Evolutionary conservation across 352 stramenopile species (phyloP).

Genomic region (Phytophthora sp.): DNA sequence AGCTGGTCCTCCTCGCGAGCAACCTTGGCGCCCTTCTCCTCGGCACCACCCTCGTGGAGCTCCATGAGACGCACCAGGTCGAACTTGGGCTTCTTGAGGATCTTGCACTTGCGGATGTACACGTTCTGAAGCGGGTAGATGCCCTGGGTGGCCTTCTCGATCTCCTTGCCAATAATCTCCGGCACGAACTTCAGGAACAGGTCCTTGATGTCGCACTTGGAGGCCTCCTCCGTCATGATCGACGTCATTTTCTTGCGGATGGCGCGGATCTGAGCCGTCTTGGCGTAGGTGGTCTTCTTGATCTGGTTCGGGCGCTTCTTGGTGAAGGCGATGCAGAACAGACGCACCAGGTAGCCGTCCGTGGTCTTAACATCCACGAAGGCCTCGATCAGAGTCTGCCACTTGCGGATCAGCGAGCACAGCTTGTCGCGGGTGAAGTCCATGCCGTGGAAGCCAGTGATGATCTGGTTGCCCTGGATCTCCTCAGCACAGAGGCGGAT

Average conservation of each 20-base stretch:
- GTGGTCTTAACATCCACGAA: conserved; percentile 99
- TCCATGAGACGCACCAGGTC: conserved; percentile 99
- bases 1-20: conserved; percentile 87
- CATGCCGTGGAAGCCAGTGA: conserved; percentile 93
- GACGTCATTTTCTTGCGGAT: conserved; percentile 99
- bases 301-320: conserved; percentile 99
- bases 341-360: conserved; percentile 98
- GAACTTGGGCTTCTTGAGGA: conserved; percentile 99
- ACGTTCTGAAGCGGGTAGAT: conserved; percentile 99
- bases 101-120: conserved; percentile 99
- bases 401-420: conserved; percentile 99
- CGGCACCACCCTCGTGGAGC: conserved; percentile 96
- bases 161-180: conserved; percentile 98
- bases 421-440: conserved; percentile 98
- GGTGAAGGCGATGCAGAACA: conserved; percentile 99
- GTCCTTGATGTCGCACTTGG: conserved; percentile 99
- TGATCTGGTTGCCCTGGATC: conserved; percentile 91
- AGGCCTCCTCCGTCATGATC: conserved; percentile 97
- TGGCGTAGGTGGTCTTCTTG: conserved; percentile 99
- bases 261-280: conserved; percentile 95
- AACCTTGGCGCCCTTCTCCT: conserved; percentile 93
- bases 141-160: conserved; percentile 96
- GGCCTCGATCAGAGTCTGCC: conserved; percentile 99
- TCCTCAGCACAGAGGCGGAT: conserved; percentile 99
- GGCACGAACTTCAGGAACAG: conserved; percentile 99